Evolutionary conservation across 2,329 filamentous ascomycete species (phyloP).

Genomic region (Fusarium sp.): DNA sequence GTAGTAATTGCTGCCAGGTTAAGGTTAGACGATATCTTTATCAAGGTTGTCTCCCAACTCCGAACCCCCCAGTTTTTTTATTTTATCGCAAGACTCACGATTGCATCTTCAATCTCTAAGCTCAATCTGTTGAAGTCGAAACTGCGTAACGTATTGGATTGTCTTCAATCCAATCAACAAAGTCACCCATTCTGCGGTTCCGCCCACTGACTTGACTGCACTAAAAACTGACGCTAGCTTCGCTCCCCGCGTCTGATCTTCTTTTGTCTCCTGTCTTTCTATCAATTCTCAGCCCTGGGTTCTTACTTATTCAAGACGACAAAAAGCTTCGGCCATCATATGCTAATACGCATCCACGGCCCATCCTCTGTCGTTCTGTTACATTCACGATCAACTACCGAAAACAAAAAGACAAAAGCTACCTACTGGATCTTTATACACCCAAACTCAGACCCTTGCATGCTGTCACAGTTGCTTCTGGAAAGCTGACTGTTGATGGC

Average conservation of each 20-base stretch:
- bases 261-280: conserved; percentile 26
- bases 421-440: background rate
- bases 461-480: conserved; percentile 21
- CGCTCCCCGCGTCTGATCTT: conserved; percentile 49
- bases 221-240: conserved; percentile 47
- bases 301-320: conserved; percentile 15
- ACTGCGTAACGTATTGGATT: background rate
- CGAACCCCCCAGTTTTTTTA: background rate
- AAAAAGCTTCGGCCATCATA: conserved; percentile 6
- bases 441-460: conserved; percentile 18
- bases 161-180: background rate
- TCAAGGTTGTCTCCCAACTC: background rate
- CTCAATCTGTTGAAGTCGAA: background rate
- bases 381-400: background rate
- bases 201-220: conserved; percentile 42
- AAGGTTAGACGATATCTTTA: background rate
- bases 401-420: background rate
- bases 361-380: background rate
- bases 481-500: conserved; percentile 23
- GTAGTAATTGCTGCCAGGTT: background rate
- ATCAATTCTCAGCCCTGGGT: background rate
- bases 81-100: background rate
- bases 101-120: background rate
- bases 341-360: background rate
- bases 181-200: conserved; percentile 34